Conservation (phyloP, 106 monocot species). For the Dioscorea alata region DNA sequence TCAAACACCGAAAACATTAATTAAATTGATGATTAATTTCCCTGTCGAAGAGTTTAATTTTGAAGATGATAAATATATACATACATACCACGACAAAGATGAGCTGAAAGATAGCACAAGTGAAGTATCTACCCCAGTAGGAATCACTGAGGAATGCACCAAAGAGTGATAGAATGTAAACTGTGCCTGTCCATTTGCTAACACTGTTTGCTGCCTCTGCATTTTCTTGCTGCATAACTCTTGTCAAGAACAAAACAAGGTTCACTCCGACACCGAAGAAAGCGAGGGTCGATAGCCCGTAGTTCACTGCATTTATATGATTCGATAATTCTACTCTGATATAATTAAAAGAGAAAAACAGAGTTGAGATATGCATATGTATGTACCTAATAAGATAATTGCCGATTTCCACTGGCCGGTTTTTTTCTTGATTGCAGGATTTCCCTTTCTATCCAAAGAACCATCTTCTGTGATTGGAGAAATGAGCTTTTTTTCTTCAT, state of each 20-base stretch:
- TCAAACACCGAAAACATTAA: neutral
- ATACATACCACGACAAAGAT: constrained; percentile 51
- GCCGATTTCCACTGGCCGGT: constrained; percentile 59
- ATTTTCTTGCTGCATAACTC: constrained; percentile 60
- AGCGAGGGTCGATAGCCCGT: constrained; percentile 60
- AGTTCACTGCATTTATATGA: constrained; percentile 48
- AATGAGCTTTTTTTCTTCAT: constrained; percentile 6
- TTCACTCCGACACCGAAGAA: constrained; percentile 84
- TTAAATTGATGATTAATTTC: neutral
- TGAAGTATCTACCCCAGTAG: constrained; percentile 73
- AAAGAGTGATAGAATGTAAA: constrained; percentile 74
- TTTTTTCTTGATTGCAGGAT: constrained; percentile 38
- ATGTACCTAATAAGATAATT: constrained; percentile 37
- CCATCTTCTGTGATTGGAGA: constrained; percentile 50
- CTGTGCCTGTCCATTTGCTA: constrained; percentile 82
- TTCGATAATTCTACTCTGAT: neutral
- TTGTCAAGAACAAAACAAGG: constrained; percentile 67
- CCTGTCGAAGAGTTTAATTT: neutral
- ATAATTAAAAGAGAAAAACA: neutral
- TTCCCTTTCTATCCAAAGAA: constrained; percentile 44
- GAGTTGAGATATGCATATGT: too few species aligned
- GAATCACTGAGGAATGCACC: constrained; percentile 84
- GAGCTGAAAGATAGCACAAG: constrained; percentile 69
- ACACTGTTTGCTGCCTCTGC: constrained; percentile 76
- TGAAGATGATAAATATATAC: neutral